These are phyloP conservation scores for Yamadazyma mexicana DNA, from an alignment of 1,139 yeast genomes.

Conservation along the genomic window DNA sequence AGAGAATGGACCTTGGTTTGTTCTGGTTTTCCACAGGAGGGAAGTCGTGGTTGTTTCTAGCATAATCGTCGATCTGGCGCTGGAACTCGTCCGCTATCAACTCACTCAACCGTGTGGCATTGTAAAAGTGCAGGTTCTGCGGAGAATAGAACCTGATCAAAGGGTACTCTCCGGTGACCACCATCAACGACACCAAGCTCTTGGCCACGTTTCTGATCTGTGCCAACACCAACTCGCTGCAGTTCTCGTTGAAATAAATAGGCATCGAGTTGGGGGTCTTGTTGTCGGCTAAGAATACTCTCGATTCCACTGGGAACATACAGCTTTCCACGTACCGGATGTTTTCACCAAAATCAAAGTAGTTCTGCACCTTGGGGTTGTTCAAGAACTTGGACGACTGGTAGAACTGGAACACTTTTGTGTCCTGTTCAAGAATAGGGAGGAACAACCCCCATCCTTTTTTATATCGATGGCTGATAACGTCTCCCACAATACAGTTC, in stretches of 20 bases:
- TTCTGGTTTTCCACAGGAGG: slow-evolving; percentile 55
- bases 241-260: slow-evolving; percentile 67
- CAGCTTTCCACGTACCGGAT: slow-evolving; percentile 28
- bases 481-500: slow-evolving; percentile 45
- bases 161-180: slow-evolving; percentile 86
- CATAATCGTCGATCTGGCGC: slow-evolving; percentile 68
- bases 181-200: slow-evolving; percentile 68
- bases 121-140: slow-evolving; percentile 38
- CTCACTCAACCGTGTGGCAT: slow-evolving; percentile 67
- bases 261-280: slow-evolving; percentile 62
- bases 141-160: slow-evolving; percentile 71
- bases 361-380: slow-evolving; percentile 31
- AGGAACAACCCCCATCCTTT: slow-evolving; percentile 40
- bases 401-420: slow-evolving; percentile 25
- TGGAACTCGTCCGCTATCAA: slow-evolving; percentile 77
- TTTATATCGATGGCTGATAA: slow-evolving; percentile 37
- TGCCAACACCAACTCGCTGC: slow-evolving; percentile 58
- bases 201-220: slow-evolving; percentile 62
- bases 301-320: slow-evolving; percentile 36
- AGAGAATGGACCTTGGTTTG: slow-evolving; percentile 69
- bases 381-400: slow-evolving; percentile 28
- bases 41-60: slow-evolving; percentile 65
- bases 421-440: slow-evolving; percentile 29
- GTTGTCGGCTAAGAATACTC: slow-evolving; percentile 40
- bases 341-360: slow-evolving; percentile 30